Conservation (phyloP, 202 grass and related monocot genomes). For the Dendrocalamus latiflorus region DNA sequence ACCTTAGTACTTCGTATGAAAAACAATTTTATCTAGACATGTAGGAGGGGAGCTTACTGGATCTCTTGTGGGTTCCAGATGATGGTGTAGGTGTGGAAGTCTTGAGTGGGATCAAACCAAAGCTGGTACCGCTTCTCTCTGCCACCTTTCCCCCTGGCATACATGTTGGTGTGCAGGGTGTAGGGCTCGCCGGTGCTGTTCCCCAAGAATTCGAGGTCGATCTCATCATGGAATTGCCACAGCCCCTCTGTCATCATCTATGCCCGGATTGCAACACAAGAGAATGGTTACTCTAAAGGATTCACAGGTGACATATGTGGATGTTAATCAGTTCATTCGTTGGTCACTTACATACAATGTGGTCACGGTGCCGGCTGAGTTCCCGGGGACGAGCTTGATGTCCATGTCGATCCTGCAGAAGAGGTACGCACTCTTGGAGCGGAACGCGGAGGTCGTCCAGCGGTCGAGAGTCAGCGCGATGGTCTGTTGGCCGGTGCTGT, state of each 20-base stretch:
- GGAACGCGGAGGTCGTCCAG: constrained; percentile 10
- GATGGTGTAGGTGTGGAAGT: constrained; percentile 57
- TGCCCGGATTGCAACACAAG: background rate
- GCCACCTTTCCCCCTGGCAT: constrained; percentile 38
- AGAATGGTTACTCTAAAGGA: constrained; percentile 12
- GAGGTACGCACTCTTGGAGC: constrained; percentile 19
- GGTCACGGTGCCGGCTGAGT: constrained; percentile 33
- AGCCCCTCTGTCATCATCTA: constrained; percentile 43
- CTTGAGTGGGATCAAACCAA: constrained; percentile 56
- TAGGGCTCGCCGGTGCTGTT: constrained; percentile 50
- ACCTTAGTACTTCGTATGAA: no score
- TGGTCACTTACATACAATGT: constrained; percentile 36
- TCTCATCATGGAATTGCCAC: constrained; percentile 49
- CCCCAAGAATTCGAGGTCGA: constrained; percentile 59
- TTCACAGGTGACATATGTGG: no score
- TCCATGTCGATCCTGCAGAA: constrained; percentile 34
- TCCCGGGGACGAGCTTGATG: constrained; percentile 27
- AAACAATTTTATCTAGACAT: no score
- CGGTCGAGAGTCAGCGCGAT: no score
- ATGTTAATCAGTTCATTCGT: no score
- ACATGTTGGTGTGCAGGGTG: constrained; percentile 58
- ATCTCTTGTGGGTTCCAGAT: constrained; percentile 49
- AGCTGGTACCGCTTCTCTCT: constrained; percentile 51
- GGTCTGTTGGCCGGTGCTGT: background rate
- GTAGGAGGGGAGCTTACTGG: no score